Conservation (phyloP, 768 basidiomycete genomes). For the Trichaptum fuscoviolaceum region DNA sequence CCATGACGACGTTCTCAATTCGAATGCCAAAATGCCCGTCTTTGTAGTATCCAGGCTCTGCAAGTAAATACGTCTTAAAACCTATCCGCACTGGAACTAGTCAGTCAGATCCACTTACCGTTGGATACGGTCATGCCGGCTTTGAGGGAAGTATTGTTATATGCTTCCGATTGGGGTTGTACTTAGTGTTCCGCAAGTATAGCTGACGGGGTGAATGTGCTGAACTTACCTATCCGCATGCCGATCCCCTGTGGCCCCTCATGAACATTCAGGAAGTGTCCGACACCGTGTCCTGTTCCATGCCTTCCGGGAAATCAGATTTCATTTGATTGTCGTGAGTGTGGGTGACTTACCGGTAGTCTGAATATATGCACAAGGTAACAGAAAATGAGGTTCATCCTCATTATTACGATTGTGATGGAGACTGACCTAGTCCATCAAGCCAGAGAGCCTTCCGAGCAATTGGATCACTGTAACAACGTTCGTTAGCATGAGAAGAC, state of each 20-base stretch:
- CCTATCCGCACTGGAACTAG: neutral
- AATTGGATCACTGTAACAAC: constrained; percentile 2
- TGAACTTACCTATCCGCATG: constrained; percentile 29
- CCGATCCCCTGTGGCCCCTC: constrained; percentile 69
- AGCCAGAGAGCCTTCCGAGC: constrained; percentile 73
- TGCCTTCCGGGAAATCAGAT: constrained; percentile 43
- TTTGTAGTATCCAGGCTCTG: constrained; percentile 88
- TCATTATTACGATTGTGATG: constrained; percentile 11
- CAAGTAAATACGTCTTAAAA: neutral
- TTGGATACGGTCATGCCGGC: constrained; percentile 90
- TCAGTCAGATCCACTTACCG: constrained; percentile 29
- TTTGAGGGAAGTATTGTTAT: constrained; percentile 69
- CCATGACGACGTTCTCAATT: constrained; percentile 85
- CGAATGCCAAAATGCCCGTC: constrained; percentile 91
- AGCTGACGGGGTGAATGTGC: constrained; percentile 50
- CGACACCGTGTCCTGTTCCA: constrained; percentile 93
- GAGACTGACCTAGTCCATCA: constrained; percentile 70
- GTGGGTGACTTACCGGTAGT: constrained; percentile 46
- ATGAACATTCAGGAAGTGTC: constrained; percentile 91
- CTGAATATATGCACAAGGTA: constrained; percentile 25
- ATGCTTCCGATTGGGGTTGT: constrained; percentile 32
- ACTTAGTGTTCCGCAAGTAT: constrained; percentile 22
- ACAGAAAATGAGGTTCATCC: neutral
- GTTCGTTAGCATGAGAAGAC: constrained; percentile 5
- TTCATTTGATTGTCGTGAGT: neutral